Evolutionary conservation across 2,329 filamentous ascomycete species (phyloP).

Genomic region (Dactylellina haptotyla): DNA sequence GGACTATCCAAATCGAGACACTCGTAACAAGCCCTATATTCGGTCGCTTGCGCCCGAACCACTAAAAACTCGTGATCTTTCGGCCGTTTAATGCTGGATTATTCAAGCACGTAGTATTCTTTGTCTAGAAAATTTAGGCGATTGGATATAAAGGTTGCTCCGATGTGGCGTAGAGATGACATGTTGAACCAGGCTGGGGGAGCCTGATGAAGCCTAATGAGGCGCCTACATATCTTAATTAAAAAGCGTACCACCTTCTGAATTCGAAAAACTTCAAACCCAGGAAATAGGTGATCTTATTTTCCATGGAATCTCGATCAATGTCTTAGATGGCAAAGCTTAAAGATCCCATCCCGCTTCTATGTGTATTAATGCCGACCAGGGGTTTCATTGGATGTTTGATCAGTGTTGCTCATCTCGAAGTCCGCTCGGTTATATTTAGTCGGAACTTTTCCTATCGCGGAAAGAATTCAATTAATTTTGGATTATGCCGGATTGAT

Average conservation of each 20-base stretch:
- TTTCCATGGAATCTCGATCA: neutral
- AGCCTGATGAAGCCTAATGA: conserved; percentile 10
- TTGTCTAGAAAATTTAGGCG: neutral
- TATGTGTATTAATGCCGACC: too few relatives aligned
- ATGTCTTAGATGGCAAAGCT: neutral
- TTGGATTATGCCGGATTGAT: too few relatives aligned
- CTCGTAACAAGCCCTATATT: conserved; percentile 7
- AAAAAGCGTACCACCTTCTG: conserved; percentile 9
- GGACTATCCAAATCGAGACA: neutral
- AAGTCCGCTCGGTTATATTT: neutral
- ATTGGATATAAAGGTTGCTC: neutral
- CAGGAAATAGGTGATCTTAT: too few relatives aligned
- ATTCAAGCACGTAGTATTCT: neutral
- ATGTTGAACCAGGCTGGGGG: too few relatives aligned
- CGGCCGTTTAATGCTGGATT: neutral
- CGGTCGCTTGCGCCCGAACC: neutral
- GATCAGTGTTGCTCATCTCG: neutral
- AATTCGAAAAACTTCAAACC: neutral
- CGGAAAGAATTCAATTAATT: too few relatives aligned
- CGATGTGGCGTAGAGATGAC: neutral
- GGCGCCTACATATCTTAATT: conserved; percentile 7
- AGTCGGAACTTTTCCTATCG: neutral
- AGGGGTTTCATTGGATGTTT: neutral
- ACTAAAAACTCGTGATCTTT: neutral
- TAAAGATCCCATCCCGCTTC: too few relatives aligned